These are phyloP conservation scores for Mortierella alpina DNA, from an alignment of 192 early-diverging fungal genomes.

Conservation along the genomic window DNA sequence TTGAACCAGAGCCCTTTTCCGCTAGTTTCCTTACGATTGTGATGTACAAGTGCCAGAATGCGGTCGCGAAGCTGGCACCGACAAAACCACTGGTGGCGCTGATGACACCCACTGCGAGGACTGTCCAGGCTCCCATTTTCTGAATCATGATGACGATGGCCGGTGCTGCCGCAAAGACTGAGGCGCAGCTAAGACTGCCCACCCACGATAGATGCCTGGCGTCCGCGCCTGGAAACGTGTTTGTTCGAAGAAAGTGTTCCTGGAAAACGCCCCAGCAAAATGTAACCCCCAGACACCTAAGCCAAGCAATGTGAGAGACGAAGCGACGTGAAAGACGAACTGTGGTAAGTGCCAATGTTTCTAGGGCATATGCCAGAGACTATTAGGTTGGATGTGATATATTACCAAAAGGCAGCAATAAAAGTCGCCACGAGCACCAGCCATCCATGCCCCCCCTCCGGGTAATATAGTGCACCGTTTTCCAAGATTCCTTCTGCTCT, in stretches of 20 bases:
- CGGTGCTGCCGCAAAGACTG: constrained; percentile 20
- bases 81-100: constrained; percentile 10
- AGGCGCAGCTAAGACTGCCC: constrained; percentile 17
- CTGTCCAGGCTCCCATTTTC: not conserved
- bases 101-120: constrained; percentile 1
- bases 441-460: constrained; percentile 23
- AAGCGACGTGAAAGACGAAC: no score
- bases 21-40: constrained; percentile 3
- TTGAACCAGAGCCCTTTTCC: not conserved
- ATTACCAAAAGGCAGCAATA: constrained; percentile 17
- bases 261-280: constrained; percentile 25
- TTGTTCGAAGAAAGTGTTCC: constrained; percentile 15
- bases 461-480: not conserved
- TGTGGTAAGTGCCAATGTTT: no score
- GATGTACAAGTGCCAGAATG: constrained; percentile 14
- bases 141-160: not conserved
- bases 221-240: not conserved
- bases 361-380: no score
- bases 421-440: constrained; percentile 17
- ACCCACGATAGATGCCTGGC: constrained; percentile 12
- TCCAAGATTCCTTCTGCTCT: no score
- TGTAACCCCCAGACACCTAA: constrained; percentile 12
- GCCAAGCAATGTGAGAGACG: not conserved
- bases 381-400: not conserved
- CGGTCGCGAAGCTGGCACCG: constrained; percentile 9